Base-by-base conservation (phyloP, 1,284 basidiomycete species). In the Pisolithus thermaeus region DNA sequence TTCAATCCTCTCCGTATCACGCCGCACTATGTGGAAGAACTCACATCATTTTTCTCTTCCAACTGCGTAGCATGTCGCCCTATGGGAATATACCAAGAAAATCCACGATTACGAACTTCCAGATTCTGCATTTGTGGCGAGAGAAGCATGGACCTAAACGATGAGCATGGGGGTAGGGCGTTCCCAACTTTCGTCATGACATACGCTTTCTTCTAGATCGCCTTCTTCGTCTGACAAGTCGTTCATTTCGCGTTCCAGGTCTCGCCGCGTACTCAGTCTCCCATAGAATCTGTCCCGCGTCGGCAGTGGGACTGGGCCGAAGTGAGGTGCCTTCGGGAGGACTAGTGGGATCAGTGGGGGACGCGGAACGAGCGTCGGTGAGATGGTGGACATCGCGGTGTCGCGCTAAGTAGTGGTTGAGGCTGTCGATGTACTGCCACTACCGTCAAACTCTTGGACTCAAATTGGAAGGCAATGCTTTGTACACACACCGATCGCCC, bases 191-290 rank as follows among this genome's bases (percentile, higher is more conserved):
- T 3, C 18, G n/a, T 11, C 6, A 20, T 18, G 23, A 69, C 78
- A 56, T 61, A 86, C 88, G 59, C 81, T 72, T 46, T 86, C 83
- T 50, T 90, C 87, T 11, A 90, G 64, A 58, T 90, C 86, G 44
- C 79, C 80, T 63, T 93, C 91, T 63, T 91, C 88, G 53, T 92
- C 90, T 57, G 86, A 91, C 53, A 94, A 71, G 56, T 92, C 89
- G 37, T 90, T 89, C 73, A 89, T 85, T 64, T 93, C 90, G 51
- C 80, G 79, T 58, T 82, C 79, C 40, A 90, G 69, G 64, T 92
- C 85, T 32, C 87, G 78, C 43, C 78, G 70, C 27, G 77, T 73
- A 58, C 81, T 81, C 55, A 89, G 65, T 37, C 78, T 74, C 2
- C 75, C 76, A 56, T 79, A 75, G 4, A 71, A 70, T 41, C 76